Conservation (phyloP, 2,329 filamentous ascomycete genomes). For the Neofusicoccum cordaticola region DNA sequence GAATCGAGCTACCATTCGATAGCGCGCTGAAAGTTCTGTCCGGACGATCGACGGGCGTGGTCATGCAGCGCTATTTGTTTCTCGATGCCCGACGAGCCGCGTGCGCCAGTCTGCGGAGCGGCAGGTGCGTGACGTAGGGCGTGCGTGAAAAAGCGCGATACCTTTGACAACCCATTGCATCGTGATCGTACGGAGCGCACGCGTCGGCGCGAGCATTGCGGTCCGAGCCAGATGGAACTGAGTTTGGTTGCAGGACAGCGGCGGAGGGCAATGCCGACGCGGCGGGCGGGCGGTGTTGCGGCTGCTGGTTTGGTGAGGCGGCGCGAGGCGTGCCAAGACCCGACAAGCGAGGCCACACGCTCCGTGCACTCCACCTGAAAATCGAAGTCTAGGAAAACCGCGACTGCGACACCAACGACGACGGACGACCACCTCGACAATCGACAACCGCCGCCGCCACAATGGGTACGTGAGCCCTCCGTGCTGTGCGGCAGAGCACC, state of each 20-base stretch:
- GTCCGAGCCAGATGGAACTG: no score
- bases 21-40: background rate
- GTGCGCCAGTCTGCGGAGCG: background rate
- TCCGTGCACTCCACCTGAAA: conserved; percentile 14
- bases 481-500: background rate
- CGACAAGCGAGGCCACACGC: conserved; percentile 12
- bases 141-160: background rate
- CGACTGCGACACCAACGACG: conserved; percentile 17
- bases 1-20: background rate
- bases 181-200: no score
- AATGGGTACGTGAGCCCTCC: conserved; percentile 17
- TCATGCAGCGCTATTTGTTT: background rate
- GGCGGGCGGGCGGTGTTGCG: background rate
- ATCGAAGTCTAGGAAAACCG: conserved; percentile 9
- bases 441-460: conserved; percentile 17
- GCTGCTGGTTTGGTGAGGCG: background rate
- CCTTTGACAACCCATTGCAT: no score
- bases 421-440: conserved; percentile 18
- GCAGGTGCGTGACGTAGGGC: background rate
- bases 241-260: background rate
- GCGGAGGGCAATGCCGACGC: background rate
- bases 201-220: no score
- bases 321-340: conserved; percentile 4
- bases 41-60: background rate
- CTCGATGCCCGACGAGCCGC: background rate